A percentile compares a stretch with the other conserved stretches of the same genome.
Conservation (phyloP, 371 early-diverging fungal species). For the Lichtheimia ramosa region DNA sequence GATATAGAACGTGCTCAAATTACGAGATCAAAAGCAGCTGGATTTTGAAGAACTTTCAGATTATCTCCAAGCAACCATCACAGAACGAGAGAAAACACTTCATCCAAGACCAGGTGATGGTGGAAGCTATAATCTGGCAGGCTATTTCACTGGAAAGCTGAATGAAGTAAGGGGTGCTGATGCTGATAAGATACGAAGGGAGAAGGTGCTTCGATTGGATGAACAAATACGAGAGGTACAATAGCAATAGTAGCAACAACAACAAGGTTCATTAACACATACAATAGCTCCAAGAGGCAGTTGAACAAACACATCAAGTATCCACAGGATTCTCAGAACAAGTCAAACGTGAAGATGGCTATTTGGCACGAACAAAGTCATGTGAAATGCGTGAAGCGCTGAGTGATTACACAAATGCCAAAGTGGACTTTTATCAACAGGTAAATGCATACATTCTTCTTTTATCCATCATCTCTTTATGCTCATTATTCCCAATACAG, state of each 20-base stretch:
- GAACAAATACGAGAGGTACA: conserved; percentile 74
- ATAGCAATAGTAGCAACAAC: background rate
- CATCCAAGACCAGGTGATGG: conserved; percentile 53
- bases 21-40: conserved; percentile 91
- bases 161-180: conserved; percentile 91
- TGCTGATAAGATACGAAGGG: conserved; percentile 77
- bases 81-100: conserved; percentile 60
- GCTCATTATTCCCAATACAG: conserved; percentile 21
- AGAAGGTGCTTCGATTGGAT: conserved; percentile 72
- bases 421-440: conserved; percentile 80
- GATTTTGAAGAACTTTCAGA: conserved; percentile 88
- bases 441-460: conserved; percentile 29
- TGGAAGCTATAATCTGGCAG: conserved; percentile 59
- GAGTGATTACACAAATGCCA: conserved; percentile 67
- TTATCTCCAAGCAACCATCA: conserved; percentile 66
- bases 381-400: conserved; percentile 81
- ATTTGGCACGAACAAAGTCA: conserved; percentile 75
- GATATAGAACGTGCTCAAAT: conserved; percentile 67
- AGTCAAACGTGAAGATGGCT: conserved; percentile 78
- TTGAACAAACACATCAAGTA: conserved; percentile 70
- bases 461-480: background rate
- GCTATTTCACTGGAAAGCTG: conserved; percentile 83
- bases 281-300: conserved; percentile 78
- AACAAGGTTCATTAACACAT: background rate
- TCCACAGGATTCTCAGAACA: conserved; percentile 77